Percentiles rank a stretch among this genome's conserved stretches.
Evolutionary conservation across 208 protist genomes (phyloP).

Genomic region (Kentomonas sorsogonicus): DNA sequence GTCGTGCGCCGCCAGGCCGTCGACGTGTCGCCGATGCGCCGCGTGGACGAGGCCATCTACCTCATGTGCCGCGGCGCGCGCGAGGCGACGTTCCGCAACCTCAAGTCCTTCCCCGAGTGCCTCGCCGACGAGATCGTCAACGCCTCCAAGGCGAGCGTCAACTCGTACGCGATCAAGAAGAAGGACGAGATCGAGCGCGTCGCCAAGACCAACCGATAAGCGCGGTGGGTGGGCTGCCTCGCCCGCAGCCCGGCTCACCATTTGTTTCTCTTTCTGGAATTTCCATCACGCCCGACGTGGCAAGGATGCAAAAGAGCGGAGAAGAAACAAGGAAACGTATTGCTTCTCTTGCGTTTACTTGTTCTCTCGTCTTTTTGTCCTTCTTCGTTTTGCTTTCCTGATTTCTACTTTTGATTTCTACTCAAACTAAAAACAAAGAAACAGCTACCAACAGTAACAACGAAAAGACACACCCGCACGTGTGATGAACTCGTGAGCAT

Average conservation of each 20-base stretch:
- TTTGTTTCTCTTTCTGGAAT: background rate
- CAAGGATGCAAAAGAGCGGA: background rate
- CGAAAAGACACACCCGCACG: background rate
- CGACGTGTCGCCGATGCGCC: conserved; percentile 99
- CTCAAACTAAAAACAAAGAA: conserved; percentile 14
- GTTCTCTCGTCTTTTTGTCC: conserved; percentile 7
- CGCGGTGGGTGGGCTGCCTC: too few relatives aligned
- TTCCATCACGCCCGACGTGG: too few relatives aligned
- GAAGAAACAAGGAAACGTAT: background rate
- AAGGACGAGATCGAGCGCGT: conserved; percentile 99
- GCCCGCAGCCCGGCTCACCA: too few relatives aligned
- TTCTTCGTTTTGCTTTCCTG: conserved; percentile 6
- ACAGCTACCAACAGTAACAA: background rate
- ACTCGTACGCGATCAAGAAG: conserved; percentile 99
- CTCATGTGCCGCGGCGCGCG: conserved; percentile 97
- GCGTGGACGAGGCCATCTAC: conserved; percentile 98
- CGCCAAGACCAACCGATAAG: conserved; percentile 99
- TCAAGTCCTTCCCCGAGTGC: conserved; percentile 99
- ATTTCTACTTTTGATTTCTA: conserved; percentile 14
- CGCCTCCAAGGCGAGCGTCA: conserved; percentile 97
- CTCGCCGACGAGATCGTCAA: conserved; percentile 99
- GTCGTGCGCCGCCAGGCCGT: conserved; percentile 99
- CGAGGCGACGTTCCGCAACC: conserved; percentile 98
- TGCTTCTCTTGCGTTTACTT: conserved; percentile 11
- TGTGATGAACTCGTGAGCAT: background rate